Percentiles rank a stretch among this genome's conserved stretches.
Evolutionary conservation across 1,139 yeast genomes (phyloP).

Genomic region (Pichia sp.): DNA sequence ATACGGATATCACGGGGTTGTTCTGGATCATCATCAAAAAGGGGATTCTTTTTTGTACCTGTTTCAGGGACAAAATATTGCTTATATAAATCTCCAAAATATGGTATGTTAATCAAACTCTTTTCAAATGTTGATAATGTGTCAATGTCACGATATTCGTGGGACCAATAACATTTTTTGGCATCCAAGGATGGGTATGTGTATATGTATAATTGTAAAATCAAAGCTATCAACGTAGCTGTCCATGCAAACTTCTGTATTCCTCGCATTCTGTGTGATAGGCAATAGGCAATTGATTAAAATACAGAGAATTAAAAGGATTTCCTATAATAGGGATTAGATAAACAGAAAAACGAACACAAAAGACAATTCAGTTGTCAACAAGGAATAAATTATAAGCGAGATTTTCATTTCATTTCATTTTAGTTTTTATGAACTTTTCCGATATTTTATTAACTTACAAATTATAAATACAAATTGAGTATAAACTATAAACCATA

Average conservation of each 20-base stretch:
- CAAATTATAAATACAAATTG: not conserved
- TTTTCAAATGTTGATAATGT: constrained; percentile 17
- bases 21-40: constrained; percentile 16
- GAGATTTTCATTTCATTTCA: not conserved
- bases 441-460: not conserved
- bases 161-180: constrained; percentile 53
- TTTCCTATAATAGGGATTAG: too few species aligned
- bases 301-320: not conserved
- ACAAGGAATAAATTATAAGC: too few species aligned
- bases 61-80: constrained; percentile 24
- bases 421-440: not conserved
- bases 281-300: not conserved
- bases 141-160: constrained; percentile 19
- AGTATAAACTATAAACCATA: not conserved
- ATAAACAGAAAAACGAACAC: not conserved
- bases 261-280: constrained; percentile 2
- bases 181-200: constrained; percentile 64
- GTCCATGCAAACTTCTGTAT: constrained; percentile 16
- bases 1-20: constrained; percentile 46
- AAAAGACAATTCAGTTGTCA: not conserved
- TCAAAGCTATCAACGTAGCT: constrained; percentile 33
- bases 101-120: constrained; percentile 29
- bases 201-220: constrained; percentile 56
- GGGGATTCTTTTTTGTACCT: too few species aligned
- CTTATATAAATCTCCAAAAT: constrained; percentile 33